phyloP scores from a whole-genome alignment of 139 green algal genomes.

The Picocystis salinarum region DNA sequence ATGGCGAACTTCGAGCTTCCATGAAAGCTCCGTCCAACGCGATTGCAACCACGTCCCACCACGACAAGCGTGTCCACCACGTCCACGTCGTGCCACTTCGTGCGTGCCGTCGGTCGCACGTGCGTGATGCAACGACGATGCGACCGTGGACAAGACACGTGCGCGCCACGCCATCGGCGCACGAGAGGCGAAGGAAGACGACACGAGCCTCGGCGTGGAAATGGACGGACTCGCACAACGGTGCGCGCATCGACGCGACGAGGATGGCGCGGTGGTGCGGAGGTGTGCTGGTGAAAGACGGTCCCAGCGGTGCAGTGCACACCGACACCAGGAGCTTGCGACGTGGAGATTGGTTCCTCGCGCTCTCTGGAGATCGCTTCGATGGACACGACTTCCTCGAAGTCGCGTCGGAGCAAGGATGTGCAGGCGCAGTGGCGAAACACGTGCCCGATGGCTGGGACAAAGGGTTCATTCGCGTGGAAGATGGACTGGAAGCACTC shows the following conservation, averaged over 20 bases:
- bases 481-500: constrained; percentile 11
- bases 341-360: constrained; percentile 6
- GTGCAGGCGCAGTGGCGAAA: neutral
- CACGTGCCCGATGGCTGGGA: neutral
- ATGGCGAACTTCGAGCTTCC: no score
- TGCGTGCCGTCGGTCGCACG: no score
- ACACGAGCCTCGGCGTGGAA: neutral
- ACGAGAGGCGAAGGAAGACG: neutral
- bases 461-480: neutral
- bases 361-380: constrained; percentile 4
- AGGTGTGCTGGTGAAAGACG: neutral
- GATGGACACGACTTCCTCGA: constrained; percentile 5
- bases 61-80: no score
- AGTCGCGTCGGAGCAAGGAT: neutral
- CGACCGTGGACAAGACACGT: no score
- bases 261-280: neutral
- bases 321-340: constrained; percentile 4
- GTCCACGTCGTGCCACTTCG: no score
- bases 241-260: neutral
- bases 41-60: no score
- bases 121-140: no score
- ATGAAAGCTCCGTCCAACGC: no score
- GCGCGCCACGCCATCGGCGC: neutral
- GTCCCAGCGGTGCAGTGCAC: neutral
- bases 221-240: neutral